Evolutionary conservation across 768 basidiomycete genomes (phyloP), one percentile per base, ranked within the genome.

Genomic region (Macrolepiota albuminosa): DNA sequence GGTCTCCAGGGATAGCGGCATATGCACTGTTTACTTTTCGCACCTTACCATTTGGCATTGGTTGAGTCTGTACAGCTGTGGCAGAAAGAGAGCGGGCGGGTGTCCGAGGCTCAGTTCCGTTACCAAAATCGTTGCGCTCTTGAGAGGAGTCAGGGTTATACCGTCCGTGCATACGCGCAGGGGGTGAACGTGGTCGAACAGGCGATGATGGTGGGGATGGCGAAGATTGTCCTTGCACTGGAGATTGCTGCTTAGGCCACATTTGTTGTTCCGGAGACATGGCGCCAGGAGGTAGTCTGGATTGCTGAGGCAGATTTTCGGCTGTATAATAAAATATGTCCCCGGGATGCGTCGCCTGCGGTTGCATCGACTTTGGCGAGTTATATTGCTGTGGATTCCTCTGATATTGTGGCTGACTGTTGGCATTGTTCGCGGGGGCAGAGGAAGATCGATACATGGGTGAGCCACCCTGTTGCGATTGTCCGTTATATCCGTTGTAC

Each of bases 21-120:
- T 86, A 82, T n/a, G 83, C 83, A 65, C 87, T 90, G 57, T 74
- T 70, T 16, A 81, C 84, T 70, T 91, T 92, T 67, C 86, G 81
- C 54, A 81, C 57, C 62, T 81, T 83, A 53, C 83, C 85, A 68
- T 86, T 82, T 52, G 66, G 66, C 67, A 70, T 66, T 50, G 70
- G 70, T 21, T 75, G 65, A 11, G 76, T 72, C 4, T 78, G 71
- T 21, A 72, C 67, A 6, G 81, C 87, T 33, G 82, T 88, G 9
- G 90, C 89, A 1, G 89, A 91, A 49, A 87, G 65, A 31, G 91
- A 93, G 37, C 91, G 84, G n/a, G 75, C 73, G 2, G 86, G 78
- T n/a, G 73, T 66, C 61, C 82, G 78, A n/a, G 55, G 75, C 62
- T 60, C 62, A n/a, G 62, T 67, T 16, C 66, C 67, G 13, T 63